A percentile compares a stretch with the other conserved stretches of the same genome.
These are phyloP conservation scores for Canariomyces notabilis DNA, from an alignment of 2,329 filamentous ascomycete genomes.

Conservation along the genomic window DNA sequence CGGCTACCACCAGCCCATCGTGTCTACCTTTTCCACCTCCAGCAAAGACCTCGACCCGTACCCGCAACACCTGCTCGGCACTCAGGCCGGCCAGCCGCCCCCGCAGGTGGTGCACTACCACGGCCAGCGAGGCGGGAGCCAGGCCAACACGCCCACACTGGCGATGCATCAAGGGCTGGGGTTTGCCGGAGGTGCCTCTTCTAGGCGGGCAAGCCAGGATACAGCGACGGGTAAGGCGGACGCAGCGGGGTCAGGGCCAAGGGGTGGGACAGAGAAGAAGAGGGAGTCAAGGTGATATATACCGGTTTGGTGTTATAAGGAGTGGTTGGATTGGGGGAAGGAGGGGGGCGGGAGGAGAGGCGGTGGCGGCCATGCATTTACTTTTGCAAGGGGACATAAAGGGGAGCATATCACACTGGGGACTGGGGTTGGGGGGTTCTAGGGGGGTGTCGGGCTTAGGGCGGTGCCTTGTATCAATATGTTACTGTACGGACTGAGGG, in stretches of 20 bases:
- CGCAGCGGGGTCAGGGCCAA: conserved; percentile 18
- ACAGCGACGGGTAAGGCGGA: conserved; percentile 28
- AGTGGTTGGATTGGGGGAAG: neutral
- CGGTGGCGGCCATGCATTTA: no score
- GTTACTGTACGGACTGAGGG: conserved; percentile 3
- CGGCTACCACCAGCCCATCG: conserved; percentile 63
- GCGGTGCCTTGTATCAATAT: conserved; percentile 22
- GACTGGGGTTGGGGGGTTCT: neutral
- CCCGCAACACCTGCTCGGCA: conserved; percentile 59
- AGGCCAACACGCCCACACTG: conserved; percentile 59
- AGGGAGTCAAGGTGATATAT: conserved; percentile 21
- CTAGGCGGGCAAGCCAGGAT: conserved; percentile 48
- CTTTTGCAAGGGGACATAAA: conserved; percentile 1
- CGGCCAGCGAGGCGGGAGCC: conserved; percentile 61
- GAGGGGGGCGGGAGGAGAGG: neutral
- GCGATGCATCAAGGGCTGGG: conserved; percentile 47
- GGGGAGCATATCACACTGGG: conserved; percentile 1
- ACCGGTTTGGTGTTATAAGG: neutral
- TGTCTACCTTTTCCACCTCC: conserved; percentile 66
- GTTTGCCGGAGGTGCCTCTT: conserved; percentile 19
- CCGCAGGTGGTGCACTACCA: conserved; percentile 65
- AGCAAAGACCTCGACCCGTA: conserved; percentile 66
- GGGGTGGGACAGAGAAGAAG: conserved; percentile 21
- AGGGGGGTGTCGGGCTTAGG: neutral
- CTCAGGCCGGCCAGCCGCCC: conserved; percentile 57